Conservation (phyloP, 768 basidiomycete species). For the Mycena indigotica region DNA sequence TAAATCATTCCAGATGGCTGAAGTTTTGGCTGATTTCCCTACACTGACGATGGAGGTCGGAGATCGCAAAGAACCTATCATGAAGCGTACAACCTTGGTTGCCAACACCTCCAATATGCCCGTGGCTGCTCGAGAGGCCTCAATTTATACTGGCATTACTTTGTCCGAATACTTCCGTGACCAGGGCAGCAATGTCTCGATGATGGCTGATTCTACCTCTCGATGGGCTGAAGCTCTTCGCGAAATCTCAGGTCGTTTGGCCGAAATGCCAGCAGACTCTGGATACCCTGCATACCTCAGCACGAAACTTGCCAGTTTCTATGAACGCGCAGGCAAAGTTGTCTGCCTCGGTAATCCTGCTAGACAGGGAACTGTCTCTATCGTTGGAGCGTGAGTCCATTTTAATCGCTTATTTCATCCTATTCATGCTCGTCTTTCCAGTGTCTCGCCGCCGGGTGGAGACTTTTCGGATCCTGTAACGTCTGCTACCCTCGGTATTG, state of each 20-base stretch:
- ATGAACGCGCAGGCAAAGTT: slow-evolving; percentile 97
- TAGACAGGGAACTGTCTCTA: slow-evolving; percentile 92
- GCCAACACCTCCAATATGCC: slow-evolving; percentile 99
- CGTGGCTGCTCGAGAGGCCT: slow-evolving; percentile 98
- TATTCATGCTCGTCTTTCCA: slow-evolving; percentile 33
- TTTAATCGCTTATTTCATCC: slow-evolving; percentile 1
- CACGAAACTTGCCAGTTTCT: slow-evolving; percentile 96
- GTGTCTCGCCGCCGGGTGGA: slow-evolving; percentile 97
- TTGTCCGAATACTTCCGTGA: slow-evolving; percentile 99
- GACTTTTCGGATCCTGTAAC: slow-evolving; percentile 99
- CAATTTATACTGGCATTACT: slow-evolving; percentile 99
- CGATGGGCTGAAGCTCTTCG: slow-evolving; percentile 99
- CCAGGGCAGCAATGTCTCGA: slow-evolving; percentile 94
- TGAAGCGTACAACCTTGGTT: slow-evolving; percentile 99
- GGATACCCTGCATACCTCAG: slow-evolving; percentile 97
- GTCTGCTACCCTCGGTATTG: slow-evolving; percentile 95
- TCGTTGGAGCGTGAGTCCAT: slow-evolving; percentile 97
- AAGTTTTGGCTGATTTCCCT: slow-evolving; percentile 99
- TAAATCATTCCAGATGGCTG: slow-evolving; percentile 69
- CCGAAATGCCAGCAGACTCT: slow-evolving; percentile 99
- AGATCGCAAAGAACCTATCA: slow-evolving; percentile 96
- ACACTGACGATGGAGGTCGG: slow-evolving; percentile 89
- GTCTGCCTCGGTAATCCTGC: slow-evolving; percentile 86
- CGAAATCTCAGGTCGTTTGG: slow-evolving; percentile 98
- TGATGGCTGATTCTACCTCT: slow-evolving; percentile 99